phyloP scores from a whole-genome alignment of 2,329 filamentous ascomycete species.

The Chaetomium olivaceum region DNA sequence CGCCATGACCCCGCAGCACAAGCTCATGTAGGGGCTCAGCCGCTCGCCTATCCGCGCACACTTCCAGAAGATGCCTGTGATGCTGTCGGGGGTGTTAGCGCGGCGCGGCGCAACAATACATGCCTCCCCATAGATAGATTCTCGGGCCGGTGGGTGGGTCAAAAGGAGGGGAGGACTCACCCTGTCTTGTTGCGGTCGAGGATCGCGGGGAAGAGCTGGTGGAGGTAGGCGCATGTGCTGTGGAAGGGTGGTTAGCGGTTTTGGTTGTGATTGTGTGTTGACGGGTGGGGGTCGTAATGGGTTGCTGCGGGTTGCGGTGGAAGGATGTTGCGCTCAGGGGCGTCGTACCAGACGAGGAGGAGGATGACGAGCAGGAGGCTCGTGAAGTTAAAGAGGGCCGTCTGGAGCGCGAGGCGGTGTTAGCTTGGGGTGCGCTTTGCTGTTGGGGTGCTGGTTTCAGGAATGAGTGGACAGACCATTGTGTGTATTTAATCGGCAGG shows the following conservation, averaged over 20 bases:
- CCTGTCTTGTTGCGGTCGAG: slow-evolving; percentile 93
- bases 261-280: neutral
- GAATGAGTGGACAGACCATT: slow-evolving; percentile 32
- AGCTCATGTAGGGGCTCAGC: slow-evolving; percentile 89
- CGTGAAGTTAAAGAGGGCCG: slow-evolving; percentile 98
- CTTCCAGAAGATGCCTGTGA: slow-evolving; percentile 93
- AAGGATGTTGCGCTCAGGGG: too few species aligned
- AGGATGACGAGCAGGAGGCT: slow-evolving; percentile 92
- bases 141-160: neutral
- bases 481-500: neutral
- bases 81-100: slow-evolving; percentile 44
- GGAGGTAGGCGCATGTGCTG: slow-evolving; percentile 83
- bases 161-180: slow-evolving; percentile 48
- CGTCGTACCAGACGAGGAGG: slow-evolving; percentile 72
- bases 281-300: neutral
- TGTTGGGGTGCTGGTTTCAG: neutral
- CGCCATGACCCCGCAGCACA: slow-evolving; percentile 93
- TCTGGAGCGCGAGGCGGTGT: slow-evolving; percentile 52
- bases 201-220: slow-evolving; percentile 83
- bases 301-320: too few species aligned
- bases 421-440: slow-evolving; percentile 7
- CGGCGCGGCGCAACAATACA: neutral
- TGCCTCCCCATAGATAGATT: neutral
- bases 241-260: neutral
- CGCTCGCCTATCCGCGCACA: slow-evolving; percentile 89